Evolutionary conservation across 2,329 filamentous ascomycete genomes (phyloP), one percentile per base, ranked within the genome.

Genomic region (Xylariaceae sp.): DNA sequence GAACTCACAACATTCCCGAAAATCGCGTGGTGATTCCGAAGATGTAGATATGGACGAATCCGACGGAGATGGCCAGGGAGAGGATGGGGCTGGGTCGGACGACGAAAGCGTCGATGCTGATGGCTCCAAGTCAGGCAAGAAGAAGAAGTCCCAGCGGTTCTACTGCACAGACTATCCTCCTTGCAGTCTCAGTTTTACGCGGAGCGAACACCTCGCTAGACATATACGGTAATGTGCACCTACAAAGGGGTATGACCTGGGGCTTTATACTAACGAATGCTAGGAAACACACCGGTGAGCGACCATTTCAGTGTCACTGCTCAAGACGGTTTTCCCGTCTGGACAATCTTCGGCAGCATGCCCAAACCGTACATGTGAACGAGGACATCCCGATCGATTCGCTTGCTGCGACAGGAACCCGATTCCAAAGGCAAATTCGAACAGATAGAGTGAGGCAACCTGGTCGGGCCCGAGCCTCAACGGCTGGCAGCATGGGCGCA

Each of bases 231-330:
- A 78, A 55, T 74, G 67, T 48, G 47, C 42, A 18, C n/a, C 33
- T 61, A 49, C 19, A 22, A 27, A 11, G 14, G 11, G 17, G n/a
- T 40, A 10, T 42, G 40, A 30, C 43, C 40, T 48, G 54, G 35
- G 39, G 49, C 35, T 41, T 27, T 47, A 44, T 53, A 51, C 53
- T 59, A 66, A 56, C 67, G 57, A 45, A 58, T 44, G 42, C 14
- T 45, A 94, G 90, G 62, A 97, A 97, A 80, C 94, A 99, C 64
- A 99, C 94, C 0, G 94, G 94, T 46, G 94, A 99, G 73, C 85
- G 94, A 27, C 94, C 94, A 0, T 99, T 97, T 62, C 88, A 95
- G 69, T 99, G 94, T 60, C 94, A 97, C 68, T 99, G 94, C 69
- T 89, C 87, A 2, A 83, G 94, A 44, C 83, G 90, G 48, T 99